phyloP scores from a whole-genome alignment of 345 rosid species.

The Turnera subulata region DNA sequence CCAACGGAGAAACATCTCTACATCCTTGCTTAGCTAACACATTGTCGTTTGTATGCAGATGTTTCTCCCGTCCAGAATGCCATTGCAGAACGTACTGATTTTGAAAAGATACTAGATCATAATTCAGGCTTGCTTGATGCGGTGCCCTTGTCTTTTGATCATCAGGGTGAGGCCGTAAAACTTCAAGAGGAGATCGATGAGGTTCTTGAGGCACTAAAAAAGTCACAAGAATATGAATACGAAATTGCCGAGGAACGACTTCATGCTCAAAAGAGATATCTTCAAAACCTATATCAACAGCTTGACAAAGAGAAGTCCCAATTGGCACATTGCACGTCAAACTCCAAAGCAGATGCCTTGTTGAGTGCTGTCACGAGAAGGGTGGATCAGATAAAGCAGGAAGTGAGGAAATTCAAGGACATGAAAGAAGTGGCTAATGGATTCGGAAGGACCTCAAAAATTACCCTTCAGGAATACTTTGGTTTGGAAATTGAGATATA shows the following conservation, averaged over 20 bases:
- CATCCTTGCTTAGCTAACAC: too few species aligned
- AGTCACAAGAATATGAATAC: constrained; percentile 61
- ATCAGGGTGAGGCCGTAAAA: constrained; percentile 40
- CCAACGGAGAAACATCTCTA: too few species aligned
- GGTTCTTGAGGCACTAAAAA: constrained; percentile 50
- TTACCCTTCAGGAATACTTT: constrained; percentile 47
- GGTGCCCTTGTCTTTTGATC: constrained; percentile 35
- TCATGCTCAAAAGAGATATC: constrained; percentile 51
- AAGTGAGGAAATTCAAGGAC: constrained; percentile 48
- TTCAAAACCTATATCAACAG: constrained; percentile 51
- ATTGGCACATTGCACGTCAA: constrained; percentile 23
- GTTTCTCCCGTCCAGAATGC: constrained; percentile 30
- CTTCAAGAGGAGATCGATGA: constrained; percentile 59
- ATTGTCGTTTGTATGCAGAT: constrained; percentile 20
- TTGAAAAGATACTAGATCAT: constrained; percentile 27
- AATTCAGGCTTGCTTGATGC: constrained; percentile 16
- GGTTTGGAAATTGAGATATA: constrained; percentile 38
- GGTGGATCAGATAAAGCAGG: constrained; percentile 54
- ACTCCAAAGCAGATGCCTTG: constrained; percentile 30
- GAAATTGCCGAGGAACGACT: constrained; percentile 60
- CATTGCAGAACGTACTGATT: constrained; percentile 20
- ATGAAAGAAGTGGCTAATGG: constrained; percentile 75
- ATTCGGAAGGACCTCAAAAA: constrained; percentile 60
- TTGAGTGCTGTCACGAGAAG: constrained; percentile 36
- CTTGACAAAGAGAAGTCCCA: constrained; percentile 64